Base-by-base conservation (phyloP, 2,329 filamentous ascomycete species). In the Botrytis elliptica region DNA sequence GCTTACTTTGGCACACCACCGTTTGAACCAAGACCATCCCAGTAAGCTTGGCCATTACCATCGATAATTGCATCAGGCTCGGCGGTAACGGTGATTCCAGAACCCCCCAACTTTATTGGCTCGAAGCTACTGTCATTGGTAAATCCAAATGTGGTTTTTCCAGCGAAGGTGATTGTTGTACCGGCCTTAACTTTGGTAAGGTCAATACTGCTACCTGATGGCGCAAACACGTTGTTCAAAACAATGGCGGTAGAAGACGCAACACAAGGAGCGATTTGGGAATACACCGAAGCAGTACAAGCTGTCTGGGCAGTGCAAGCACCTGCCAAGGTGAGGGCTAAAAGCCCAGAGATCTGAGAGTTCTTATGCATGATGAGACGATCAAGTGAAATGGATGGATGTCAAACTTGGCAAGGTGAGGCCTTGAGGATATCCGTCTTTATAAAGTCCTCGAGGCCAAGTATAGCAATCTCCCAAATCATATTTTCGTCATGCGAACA, bases 11-110 rank as follows among this genome's bases (percentile, higher is more conserved):
- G 78, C 25, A 77, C 55, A 33, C 89, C 89, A 38, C 88, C 88
- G 79, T 89, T 89, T 75, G 82, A 83, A 22, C 90, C 89, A 80
- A 89, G 77, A 70, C 85, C 84, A 77, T 92, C 89, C 90, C 89
- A 92, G 86, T 88, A 91, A 44, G 82, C 80, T 38, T 55, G 44
- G 16, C 70, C 70, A 66, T 88, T 85, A 74, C 88, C 87, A 78
- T 91, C 84, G 70, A 92, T 86, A 40, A 86, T 81, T 73, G 84
- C 84, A 33, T 86, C 89, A 1, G 82, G 77, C 36, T 85, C 85
- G 65, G 87, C 88, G 14, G 83, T 83, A 57, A 91, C 84, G 42
- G 84, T 85, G 77, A 91, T 85, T 75, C 84, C 83, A 57, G 81
- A 86, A n/a, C 91, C 91, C 2, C 86, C 86, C 75, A 92, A 83